Evolutionary conservation across 208 protist genomes (phyloP).

Genomic region (Kentomonas sorsogonicus): DNA sequence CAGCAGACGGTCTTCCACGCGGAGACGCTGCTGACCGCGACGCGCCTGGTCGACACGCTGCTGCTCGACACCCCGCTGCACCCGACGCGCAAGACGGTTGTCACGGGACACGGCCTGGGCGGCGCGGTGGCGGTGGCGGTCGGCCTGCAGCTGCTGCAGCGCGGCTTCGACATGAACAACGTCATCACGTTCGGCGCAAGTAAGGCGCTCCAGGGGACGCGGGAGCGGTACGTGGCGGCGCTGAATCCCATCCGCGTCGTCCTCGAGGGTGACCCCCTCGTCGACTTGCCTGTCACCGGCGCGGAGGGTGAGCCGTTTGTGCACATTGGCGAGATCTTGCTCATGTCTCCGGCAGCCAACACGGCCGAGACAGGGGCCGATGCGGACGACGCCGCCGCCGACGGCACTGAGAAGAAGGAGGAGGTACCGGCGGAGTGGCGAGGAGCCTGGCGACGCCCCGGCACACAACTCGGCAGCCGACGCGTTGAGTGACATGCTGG

Average conservation of each 20-base stretch:
- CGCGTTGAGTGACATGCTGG: conserved; percentile 15
- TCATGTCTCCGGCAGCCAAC: conserved; percentile 25
- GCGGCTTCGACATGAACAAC: conserved; percentile 70
- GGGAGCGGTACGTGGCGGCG: conserved; percentile 52
- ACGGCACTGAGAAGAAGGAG: neutral
- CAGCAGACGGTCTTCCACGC: conserved; percentile 58
- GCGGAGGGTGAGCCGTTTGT: conserved; percentile 66
- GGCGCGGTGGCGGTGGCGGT: conserved; percentile 57
- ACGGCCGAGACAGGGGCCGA: conserved; percentile 1
- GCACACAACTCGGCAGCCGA: conserved; percentile 23
- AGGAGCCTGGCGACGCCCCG: neutral
- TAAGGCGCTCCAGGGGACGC: conserved; percentile 54
- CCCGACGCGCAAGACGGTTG: conserved; percentile 58
- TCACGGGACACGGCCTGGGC: conserved; percentile 74
- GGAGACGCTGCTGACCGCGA: conserved; percentile 43
- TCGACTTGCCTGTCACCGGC: conserved; percentile 77
- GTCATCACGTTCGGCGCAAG: conserved; percentile 67
- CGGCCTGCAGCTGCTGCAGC: conserved; percentile 43
- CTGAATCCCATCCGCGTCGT: conserved; percentile 78
- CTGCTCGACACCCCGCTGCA: conserved; percentile 67
- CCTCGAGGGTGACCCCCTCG: conserved; percentile 67
- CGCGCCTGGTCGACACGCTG: conserved; percentile 53
- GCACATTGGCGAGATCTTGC: conserved; percentile 74
- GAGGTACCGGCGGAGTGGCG: neutral
- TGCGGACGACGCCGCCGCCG: neutral